Conservation (phyloP, 306 rosid genomes). For the Vigna hirtella region DNA sequence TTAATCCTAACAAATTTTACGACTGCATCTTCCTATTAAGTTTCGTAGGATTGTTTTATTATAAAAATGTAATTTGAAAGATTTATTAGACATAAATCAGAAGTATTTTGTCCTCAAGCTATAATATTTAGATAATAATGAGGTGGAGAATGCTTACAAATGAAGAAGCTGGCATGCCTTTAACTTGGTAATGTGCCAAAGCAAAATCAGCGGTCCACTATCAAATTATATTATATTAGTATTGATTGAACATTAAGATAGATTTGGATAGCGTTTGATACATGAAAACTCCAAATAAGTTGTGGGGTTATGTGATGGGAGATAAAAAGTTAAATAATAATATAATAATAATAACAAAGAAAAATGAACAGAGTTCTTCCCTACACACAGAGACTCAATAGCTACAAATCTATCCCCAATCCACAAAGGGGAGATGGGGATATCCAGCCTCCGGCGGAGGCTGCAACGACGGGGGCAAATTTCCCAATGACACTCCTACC, state of each 20-base stretch:
- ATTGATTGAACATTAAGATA: background rate
- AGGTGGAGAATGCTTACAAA: background rate
- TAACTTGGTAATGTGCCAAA: background rate
- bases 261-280: too few species aligned
- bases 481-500: slow-evolving; percentile 63
- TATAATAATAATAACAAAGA: background rate
- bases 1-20: too few species aligned
- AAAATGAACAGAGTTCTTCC: background rate
- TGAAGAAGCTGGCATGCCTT: background rate
- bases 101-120: too few species aligned
- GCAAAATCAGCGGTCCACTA: background rate
- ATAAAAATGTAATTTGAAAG: too few species aligned
- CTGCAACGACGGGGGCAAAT: slow-evolving; percentile 78
- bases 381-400: too few species aligned
- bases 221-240: background rate
- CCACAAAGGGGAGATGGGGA: slow-evolving; percentile 60
- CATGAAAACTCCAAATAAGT: too few species aligned
- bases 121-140: too few species aligned
- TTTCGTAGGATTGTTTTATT: too few species aligned
- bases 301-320: background rate
- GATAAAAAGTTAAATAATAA: background rate
- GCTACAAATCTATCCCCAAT: slow-evolving; percentile 61
- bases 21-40: too few species aligned
- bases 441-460: slow-evolving; percentile 79
- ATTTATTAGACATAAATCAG: too few species aligned